A percentile compares a stretch with the other conserved stretches of the same genome.
Conservation (phyloP, 2,329 filamentous ascomycete species). For the Colletotrichum musicola region DNA sequence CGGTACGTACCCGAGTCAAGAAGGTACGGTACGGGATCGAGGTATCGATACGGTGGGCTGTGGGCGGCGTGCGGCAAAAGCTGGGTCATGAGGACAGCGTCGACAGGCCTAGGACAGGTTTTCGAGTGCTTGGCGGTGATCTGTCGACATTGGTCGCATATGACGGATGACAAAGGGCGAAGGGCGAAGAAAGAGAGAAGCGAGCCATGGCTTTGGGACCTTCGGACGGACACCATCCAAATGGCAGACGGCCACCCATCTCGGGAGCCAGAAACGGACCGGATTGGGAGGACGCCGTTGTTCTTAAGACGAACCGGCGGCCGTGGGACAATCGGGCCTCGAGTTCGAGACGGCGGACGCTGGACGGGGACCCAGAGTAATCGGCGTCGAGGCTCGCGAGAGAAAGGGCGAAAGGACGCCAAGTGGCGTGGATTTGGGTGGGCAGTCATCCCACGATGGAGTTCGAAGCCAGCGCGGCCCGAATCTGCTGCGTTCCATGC, state of each 20-base stretch:
- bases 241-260: neutral
- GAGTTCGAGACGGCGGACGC: slow-evolving; percentile 17
- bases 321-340: slow-evolving; percentile 18
- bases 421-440: slow-evolving; percentile 24
- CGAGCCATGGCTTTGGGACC: neutral
- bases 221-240: neutral
- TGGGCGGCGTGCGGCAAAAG: slow-evolving; percentile 8
- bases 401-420: slow-evolving; percentile 15
- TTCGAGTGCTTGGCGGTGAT: slow-evolving; percentile 9
- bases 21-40: slow-evolving; percentile 10
- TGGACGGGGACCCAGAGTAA: slow-evolving; percentile 26
- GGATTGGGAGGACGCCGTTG: slow-evolving; percentile 15
- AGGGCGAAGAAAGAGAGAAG: neutral
- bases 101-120: slow-evolving; percentile 16
- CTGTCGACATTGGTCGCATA: neutral
- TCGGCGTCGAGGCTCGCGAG: slow-evolving; percentile 14
- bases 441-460: slow-evolving; percentile 35
- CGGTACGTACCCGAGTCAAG: slow-evolving; percentile 4
- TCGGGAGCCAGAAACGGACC: slow-evolving; percentile 23
- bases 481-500: slow-evolving; percentile 5
- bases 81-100: slow-evolving; percentile 15
- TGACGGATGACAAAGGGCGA: neutral
- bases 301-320: slow-evolving; percentile 32
- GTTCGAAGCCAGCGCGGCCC: slow-evolving; percentile 16
- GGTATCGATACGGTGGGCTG: slow-evolving; percentile 12